Conservation (phyloP, 805 yeast species). For the Tanozyma kutaoensis region DNA sequence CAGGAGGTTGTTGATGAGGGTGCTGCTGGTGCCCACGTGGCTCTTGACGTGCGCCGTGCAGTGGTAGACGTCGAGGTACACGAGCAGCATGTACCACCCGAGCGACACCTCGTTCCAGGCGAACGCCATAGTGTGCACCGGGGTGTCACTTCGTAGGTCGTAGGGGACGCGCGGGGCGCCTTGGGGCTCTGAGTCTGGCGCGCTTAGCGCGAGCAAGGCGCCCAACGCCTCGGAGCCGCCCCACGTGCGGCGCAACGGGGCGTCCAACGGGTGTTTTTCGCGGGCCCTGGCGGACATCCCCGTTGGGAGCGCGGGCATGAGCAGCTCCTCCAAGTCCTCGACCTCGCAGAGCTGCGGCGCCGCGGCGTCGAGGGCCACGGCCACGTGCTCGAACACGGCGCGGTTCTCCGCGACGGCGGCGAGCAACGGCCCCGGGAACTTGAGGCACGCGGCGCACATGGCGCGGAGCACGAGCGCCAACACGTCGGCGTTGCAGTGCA, state of each 20-base stretch:
- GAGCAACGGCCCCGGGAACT: slow-evolving; percentile 39
- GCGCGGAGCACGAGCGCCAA: slow-evolving; percentile 48
- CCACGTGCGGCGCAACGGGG: too few relatives aligned
- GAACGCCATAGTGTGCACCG: slow-evolving; percentile 34
- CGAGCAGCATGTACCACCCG: slow-evolving; percentile 63
- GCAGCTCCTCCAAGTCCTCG: slow-evolving; percentile 3
- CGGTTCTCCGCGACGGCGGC: slow-evolving; percentile 34
- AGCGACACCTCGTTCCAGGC: slow-evolving; percentile 50
- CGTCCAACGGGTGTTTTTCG: too few relatives aligned
- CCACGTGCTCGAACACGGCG: slow-evolving; percentile 20
- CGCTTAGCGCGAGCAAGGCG: too few relatives aligned
- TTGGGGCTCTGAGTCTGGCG: too few relatives aligned
- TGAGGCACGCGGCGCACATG: slow-evolving; percentile 36
- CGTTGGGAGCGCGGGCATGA: too few relatives aligned
- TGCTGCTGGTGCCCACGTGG: slow-evolving; percentile 10
- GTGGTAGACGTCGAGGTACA: slow-evolving; percentile 46
- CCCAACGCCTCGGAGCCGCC: too few relatives aligned
- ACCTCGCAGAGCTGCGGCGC: slow-evolving; percentile 1
- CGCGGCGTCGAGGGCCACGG: slow-evolving; percentile 17
- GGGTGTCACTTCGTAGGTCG: slow-evolving; percentile 30
- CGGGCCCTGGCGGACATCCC: too few relatives aligned
- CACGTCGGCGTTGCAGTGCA: slow-evolving; percentile 32
- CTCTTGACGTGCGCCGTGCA: slow-evolving; percentile 4
- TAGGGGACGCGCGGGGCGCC: slow-evolving; percentile 8
- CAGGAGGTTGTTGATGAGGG: slow-evolving; percentile 26